Base-by-base conservation (phyloP, 257 asterid genomes). In the Gentiana macrophylla region DNA sequence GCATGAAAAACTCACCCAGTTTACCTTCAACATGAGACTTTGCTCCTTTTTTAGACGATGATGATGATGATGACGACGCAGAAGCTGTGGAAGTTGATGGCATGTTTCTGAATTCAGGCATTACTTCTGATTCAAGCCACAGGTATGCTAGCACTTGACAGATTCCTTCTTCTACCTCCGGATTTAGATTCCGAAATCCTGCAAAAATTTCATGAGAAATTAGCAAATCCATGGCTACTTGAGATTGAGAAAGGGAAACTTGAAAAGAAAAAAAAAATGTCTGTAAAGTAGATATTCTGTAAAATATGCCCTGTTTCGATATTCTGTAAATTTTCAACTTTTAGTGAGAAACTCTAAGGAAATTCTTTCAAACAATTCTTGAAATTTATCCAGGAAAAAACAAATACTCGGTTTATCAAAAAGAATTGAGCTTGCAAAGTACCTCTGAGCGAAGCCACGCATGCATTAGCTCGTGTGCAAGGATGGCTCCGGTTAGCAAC, bases 401-500 rank as follows among this genome's bases (percentile, higher is more conserved):
- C 33, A 49, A 37, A 8, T 49, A 32, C 37, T 3, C 9, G 35
- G 35, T 24, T 24, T 24, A 24, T 24, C 24, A 24, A 24, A 24
- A 24, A 24, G 24, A 24, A 24, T 24, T 24, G 11, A 24, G 10
- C 33, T 4, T 3, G 52, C 24, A 44, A 38, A 36, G 3, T 6
- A 89, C 99, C 97, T 52, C 84, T 89, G 11, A 93, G 94, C 95
- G 94, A 57, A 92, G 57, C 99, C 99, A 92, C 68, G 86, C 99
- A 37, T 92, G 99, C 97, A 93, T 93, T 57, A 89, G 64, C 79
- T 93, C 99, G 33, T 93, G 99, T 24, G 97, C 96, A 41, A 93
- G 96, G 67, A 89, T 89, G 46, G 95, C 97, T 53, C 99, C 99
- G 9, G 96, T 93, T 45, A 93, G 81, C 61, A 89, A 77, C 72